These are phyloP conservation scores for Colletotrichum shisoi DNA, from an alignment of 2,329 filamentous ascomycete species.

Conservation along the genomic window DNA sequence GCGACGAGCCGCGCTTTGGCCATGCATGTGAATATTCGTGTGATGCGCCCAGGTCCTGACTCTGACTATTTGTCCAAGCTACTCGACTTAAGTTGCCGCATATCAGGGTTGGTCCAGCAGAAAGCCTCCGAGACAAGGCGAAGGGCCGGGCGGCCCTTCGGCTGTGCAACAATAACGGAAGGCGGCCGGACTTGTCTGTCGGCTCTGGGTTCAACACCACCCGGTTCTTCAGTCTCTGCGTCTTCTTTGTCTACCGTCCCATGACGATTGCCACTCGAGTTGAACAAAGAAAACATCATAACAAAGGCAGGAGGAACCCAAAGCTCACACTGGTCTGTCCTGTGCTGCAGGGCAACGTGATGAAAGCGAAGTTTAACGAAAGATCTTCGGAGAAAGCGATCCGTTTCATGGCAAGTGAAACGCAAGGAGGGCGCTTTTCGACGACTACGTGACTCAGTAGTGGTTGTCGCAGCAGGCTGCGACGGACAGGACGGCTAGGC, in stretches of 20 bases:
- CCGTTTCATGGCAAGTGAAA: slow-evolving; percentile 33
- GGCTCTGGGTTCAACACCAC: slow-evolving; percentile 7
- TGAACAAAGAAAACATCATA: not conserved
- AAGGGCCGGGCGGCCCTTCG: not conserved
- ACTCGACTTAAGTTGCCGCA: not conserved
- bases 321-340: not conserved
- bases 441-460: slow-evolving; percentile 12
- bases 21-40: slow-evolving; percentile 29
- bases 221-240: not conserved
- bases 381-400: not conserved
- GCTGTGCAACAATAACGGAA: slow-evolving; percentile 14
- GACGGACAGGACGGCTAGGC: slow-evolving; percentile 14
- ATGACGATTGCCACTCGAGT: not conserved
- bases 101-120: slow-evolving; percentile 6
- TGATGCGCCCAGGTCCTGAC: slow-evolving; percentile 24
- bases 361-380: not conserved
- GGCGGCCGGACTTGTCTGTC: slow-evolving; percentile 5
- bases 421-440: slow-evolving; percentile 13
- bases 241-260: not conserved
- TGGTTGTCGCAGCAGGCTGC: not conserved
- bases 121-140: slow-evolving; percentile 15
- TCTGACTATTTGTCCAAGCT: slow-evolving; percentile 6
- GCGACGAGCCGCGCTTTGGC: slow-evolving; percentile 33
- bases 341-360: not conserved
- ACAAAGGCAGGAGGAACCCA: not conserved